Percentiles rank a stretch among this genome's conserved stretches.
Conservation (phyloP, 1,284 basidiomycete species). For the Afroboletus lepidellus region DNA sequence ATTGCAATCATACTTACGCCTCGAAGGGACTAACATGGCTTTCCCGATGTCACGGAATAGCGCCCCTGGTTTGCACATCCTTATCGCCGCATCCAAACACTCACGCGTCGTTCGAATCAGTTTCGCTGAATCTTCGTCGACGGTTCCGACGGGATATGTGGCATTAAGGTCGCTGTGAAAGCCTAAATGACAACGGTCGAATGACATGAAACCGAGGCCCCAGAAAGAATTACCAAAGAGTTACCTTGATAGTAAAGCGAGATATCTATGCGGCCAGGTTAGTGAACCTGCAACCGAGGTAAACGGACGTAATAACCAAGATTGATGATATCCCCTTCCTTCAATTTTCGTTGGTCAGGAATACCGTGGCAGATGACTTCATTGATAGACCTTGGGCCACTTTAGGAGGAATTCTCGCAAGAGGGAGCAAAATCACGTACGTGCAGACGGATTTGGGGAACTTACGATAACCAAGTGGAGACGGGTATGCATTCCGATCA, state of each 20-base stretch:
- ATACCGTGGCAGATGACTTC: conserved; percentile 98
- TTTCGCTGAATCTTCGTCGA: conserved; percentile 79
- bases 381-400: conserved; percentile 73
- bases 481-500: conserved; percentile 91
- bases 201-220: background rate
- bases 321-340: conserved; percentile 93
- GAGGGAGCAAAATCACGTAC: conserved; percentile 42
- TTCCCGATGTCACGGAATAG: conserved; percentile 84
- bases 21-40: conserved; percentile 57
- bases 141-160: conserved; percentile 85
- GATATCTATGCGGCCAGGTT: conserved; percentile 45
- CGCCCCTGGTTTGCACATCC: conserved; percentile 86
- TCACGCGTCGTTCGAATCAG: conserved; percentile 81
- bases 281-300: conserved; percentile 8
- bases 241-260: conserved; percentile 68
- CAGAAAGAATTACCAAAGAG: background rate
- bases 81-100: conserved; percentile 85
- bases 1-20: background rate
- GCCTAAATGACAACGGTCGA: conserved; percentile 42
- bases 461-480: conserved; percentile 88
- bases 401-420: conserved; percentile 5
- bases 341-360: conserved; percentile 83
- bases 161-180: conserved; percentile 92
- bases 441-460: conserved; percentile 98
- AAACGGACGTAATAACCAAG: conserved; percentile 52